These are phyloP conservation scores for Epichloe typhina DNA, from an alignment of 2,329 filamentous ascomycete species.

Conservation along the genomic window DNA sequence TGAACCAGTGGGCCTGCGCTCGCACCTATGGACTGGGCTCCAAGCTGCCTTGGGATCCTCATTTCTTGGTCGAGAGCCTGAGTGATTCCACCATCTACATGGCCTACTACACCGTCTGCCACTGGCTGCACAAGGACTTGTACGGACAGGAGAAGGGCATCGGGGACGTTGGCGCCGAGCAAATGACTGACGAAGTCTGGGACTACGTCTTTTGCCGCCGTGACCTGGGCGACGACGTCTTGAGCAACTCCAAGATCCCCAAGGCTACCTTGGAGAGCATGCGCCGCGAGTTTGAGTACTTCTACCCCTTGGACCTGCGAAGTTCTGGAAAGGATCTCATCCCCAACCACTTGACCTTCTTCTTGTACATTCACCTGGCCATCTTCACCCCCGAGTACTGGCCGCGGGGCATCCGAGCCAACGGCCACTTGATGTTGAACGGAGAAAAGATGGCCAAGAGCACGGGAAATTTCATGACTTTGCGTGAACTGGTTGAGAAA, in stretches of 20 bases:
- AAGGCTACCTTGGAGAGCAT: slow-evolving; percentile 63
- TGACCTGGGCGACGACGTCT: slow-evolving; percentile 52
- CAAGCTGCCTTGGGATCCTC: slow-evolving; percentile 84
- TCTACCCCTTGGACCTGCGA: slow-evolving; percentile 83
- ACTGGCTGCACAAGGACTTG: slow-evolving; percentile 67
- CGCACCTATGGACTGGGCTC: slow-evolving; percentile 86
- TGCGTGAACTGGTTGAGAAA: slow-evolving; percentile 74
- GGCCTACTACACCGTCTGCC: slow-evolving; percentile 59
- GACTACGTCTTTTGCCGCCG: slow-evolving; percentile 83
- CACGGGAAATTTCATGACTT: slow-evolving; percentile 92
- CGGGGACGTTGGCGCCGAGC: slow-evolving; percentile 59
- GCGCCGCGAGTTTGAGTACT: slow-evolving; percentile 91
- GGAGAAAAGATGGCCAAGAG: slow-evolving; percentile 98
- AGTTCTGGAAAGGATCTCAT: slow-evolving; percentile 88
- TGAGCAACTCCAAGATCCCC: slow-evolving; percentile 55
- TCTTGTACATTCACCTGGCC: slow-evolving; percentile 84
- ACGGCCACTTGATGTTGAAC: slow-evolving; percentile 88
- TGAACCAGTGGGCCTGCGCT: slow-evolving; percentile 91
- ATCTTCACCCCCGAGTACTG: slow-evolving; percentile 82
- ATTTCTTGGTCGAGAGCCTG: slow-evolving; percentile 84
- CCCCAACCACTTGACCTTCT: slow-evolving; percentile 90
- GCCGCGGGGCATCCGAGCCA: slow-evolving; percentile 74
- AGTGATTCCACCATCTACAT: slow-evolving; percentile 90
- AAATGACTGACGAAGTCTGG: slow-evolving; percentile 93
- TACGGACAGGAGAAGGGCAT: slow-evolving; percentile 64